These are phyloP conservation scores for Venturiaceae sp. DNA, from an alignment of 2,329 filamentous ascomycete genomes.

Conservation along the genomic window DNA sequence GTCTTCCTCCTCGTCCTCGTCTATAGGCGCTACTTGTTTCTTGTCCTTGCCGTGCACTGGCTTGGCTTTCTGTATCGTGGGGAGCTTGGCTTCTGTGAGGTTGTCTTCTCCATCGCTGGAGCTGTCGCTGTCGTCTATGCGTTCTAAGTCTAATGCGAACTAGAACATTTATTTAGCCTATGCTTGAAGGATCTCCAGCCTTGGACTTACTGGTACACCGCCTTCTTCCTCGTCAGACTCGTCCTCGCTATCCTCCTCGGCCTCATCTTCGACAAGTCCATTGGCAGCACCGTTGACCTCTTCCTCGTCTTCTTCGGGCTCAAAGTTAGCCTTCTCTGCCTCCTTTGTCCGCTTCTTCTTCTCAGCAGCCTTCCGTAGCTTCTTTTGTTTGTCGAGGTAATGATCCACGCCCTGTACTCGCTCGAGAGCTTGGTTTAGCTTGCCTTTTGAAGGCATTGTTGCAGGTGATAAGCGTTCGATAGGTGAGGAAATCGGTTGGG, in stretches of 20 bases:
- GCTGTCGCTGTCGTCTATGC: slow-evolving; percentile 14
- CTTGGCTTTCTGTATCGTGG: neutral
- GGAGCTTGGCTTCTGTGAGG: slow-evolving; percentile 1
- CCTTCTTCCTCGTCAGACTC: neutral
- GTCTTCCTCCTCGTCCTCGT: slow-evolving; percentile 34
- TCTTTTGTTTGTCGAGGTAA: slow-evolving; percentile 68
- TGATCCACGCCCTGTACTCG: slow-evolving; percentile 55
- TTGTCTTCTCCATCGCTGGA: slow-evolving; percentile 6
- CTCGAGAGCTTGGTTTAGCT: slow-evolving; percentile 49
- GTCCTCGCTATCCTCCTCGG: slow-evolving; percentile 24
- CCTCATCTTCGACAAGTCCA: slow-evolving; percentile 20
- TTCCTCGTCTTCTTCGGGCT: slow-evolving; percentile 20
- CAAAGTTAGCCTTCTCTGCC: slow-evolving; percentile 24
- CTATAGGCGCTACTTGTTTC: slow-evolving; percentile 7
- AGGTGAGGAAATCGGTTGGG: neutral
- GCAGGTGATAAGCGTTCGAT: neutral
- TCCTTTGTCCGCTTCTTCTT: slow-evolving; percentile 31
- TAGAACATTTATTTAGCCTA: neutral
- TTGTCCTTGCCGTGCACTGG: neutral
- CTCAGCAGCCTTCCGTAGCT: slow-evolving; percentile 47
- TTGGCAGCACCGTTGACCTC: neutral
- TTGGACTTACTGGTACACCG: neutral
- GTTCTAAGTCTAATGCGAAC: slow-evolving; percentile 10
- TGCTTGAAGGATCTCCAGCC: neutral
- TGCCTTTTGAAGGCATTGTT: slow-evolving; percentile 17